Percentiles rank a stretch among this genome's conserved stretches.
These are phyloP conservation scores for Parmales sp. DNA, from an alignment of 108 stramenopile species.

Conservation along the genomic window DNA sequence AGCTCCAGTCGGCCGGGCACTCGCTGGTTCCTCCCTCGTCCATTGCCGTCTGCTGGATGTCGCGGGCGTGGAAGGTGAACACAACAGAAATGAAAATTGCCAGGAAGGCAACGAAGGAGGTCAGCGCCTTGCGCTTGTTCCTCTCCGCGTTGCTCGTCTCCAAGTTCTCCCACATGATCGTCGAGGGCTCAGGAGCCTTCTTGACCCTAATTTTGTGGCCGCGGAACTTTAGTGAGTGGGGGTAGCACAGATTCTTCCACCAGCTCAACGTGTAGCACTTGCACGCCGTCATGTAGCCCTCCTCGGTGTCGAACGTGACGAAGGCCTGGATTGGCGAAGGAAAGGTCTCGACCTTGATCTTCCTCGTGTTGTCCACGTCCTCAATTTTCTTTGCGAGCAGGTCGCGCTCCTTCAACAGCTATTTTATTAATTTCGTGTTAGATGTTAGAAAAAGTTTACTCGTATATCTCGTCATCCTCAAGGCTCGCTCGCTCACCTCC, in stretches of 20 bases:
- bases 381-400: conserved; percentile 27
- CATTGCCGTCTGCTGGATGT: conserved; percentile 34
- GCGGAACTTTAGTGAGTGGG: conserved; percentile 32
- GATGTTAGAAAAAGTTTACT: background rate
- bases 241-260: conserved; percentile 32
- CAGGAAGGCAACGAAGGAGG: conserved; percentile 34
- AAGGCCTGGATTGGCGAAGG: conserved; percentile 47
- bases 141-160: conserved; percentile 27
- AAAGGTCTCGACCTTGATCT: conserved; percentile 12
- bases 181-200: conserved; percentile 50
- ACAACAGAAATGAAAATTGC: conserved; percentile 36
- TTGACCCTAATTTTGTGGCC: conserved; percentile 28
- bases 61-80: conserved; percentile 41
- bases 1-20: background rate
- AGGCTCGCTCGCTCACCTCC: no score
- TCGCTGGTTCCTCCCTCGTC: background rate
- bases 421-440: background rate
- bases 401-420: conserved; percentile 27
- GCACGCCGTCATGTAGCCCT: conserved; percentile 37
- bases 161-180: conserved; percentile 60
- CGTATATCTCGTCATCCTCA: background rate
- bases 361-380: conserved; percentile 27
- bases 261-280: conserved; percentile 34
- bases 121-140: conserved; percentile 32
- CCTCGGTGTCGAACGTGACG: conserved; percentile 47